A percentile compares a stretch with the other conserved stretches of the same genome.
phyloP scores from a whole-genome alignment of 202 grass and related monocot genomes.

The Musa balbisiana region DNA sequence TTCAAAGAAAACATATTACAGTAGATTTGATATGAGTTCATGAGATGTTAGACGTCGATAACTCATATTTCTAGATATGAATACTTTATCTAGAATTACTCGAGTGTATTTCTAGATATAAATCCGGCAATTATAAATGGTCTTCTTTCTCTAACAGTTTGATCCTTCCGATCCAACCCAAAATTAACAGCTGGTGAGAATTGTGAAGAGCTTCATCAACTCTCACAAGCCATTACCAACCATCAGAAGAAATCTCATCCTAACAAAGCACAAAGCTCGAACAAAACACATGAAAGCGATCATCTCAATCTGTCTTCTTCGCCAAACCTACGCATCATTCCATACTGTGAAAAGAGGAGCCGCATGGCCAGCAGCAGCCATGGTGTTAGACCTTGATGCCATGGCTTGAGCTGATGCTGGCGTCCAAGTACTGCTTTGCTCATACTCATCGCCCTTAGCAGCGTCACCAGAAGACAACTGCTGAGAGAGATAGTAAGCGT shows the following conservation, averaged over 20 bases:
- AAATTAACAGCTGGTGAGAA: slow-evolving; percentile 31
- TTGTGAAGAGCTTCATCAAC: background rate
- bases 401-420: slow-evolving; percentile 6
- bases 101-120: too few species aligned
- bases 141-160: background rate
- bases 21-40: too few species aligned
- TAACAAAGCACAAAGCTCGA: background rate
- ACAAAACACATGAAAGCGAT: background rate
- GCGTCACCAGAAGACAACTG: background rate
- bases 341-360: slow-evolving; percentile 75
- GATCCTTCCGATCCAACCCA: slow-evolving; percentile 45
- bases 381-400: slow-evolving; percentile 22
- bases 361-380: slow-evolving; percentile 17
- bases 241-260: slow-evolving; percentile 34
- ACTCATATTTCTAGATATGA: too few species aligned
- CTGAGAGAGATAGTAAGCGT: slow-evolving; percentile 8
- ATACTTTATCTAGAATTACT: too few species aligned
- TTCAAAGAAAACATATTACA: too few species aligned
- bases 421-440: slow-evolving; percentile 6
- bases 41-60: too few species aligned
- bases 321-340: slow-evolving; percentile 44
- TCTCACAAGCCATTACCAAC: slow-evolving; percentile 43
- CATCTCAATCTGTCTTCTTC: background rate
- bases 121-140: background rate
- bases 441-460: slow-evolving; percentile 6